phyloP scores from a whole-genome alignment of 1,139 yeast species.

The Candida pseudoviswanathii region DNA sequence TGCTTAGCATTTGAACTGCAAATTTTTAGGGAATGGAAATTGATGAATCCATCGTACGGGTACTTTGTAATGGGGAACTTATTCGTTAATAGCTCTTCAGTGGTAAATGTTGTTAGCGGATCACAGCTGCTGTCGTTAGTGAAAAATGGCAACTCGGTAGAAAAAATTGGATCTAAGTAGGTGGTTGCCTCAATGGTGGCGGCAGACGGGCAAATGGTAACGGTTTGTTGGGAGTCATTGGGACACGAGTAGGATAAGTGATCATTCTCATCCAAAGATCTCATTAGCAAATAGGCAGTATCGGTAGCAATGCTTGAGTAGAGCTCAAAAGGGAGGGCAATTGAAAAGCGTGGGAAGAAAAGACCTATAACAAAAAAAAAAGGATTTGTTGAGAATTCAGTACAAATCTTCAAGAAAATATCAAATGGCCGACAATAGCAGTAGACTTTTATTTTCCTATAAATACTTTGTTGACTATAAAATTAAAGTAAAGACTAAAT shows the following conservation, averaged over 20 bases:
- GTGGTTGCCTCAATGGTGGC: conserved; percentile 4
- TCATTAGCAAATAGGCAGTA: conserved; percentile 5
- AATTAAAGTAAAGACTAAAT: too few relatives aligned
- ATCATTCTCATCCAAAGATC: not conserved
- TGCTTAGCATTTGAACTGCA: conserved; percentile 64
- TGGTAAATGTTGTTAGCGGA: conserved; percentile 20
- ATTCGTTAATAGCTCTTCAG: conserved; percentile 26
- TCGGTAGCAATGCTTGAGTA: not conserved
- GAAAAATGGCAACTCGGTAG: conserved; percentile 26
- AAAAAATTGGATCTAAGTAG: conserved; percentile 9
- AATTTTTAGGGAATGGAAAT: conserved; percentile 35
- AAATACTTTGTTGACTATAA: too few relatives aligned
- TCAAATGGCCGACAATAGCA: too few relatives aligned
- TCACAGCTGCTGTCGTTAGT: conserved; percentile 19
- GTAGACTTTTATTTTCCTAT: too few relatives aligned
- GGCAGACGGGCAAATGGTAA: conserved; percentile 3
- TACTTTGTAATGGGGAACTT: conserved; percentile 25
- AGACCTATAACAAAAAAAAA: not conserved
- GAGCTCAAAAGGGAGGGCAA: not conserved
- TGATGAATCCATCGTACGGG: conserved; percentile 33
- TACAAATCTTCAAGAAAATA: not conserved
- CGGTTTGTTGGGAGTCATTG: conserved; percentile 12
- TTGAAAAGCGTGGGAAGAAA: not conserved
- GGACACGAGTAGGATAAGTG: not conserved
- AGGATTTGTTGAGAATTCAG: not conserved